A percentile compares a stretch with the other conserved stretches of the same genome.
phyloP scores from a whole-genome alignment of 2,329 filamentous ascomycete genomes.

The Ophiostoma perfectum region DNA sequence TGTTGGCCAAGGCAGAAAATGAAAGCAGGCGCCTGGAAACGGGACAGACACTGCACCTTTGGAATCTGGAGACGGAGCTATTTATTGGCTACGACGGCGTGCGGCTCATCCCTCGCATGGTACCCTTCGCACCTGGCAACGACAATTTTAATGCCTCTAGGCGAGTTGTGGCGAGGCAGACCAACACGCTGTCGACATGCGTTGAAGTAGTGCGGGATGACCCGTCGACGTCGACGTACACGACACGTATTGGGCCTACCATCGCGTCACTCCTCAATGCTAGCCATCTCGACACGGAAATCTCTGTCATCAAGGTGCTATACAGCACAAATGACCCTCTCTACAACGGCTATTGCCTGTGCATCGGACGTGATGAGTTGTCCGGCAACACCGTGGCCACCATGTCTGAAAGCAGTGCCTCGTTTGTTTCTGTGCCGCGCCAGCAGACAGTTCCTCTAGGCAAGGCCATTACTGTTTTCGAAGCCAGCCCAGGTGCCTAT shows the following conservation, averaged over 20 bases:
- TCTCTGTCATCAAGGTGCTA: conserved; percentile 30
- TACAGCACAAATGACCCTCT: conserved; percentile 36
- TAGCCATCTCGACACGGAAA: neutral
- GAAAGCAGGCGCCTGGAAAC: conserved; percentile 11
- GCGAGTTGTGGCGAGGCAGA: conserved; percentile 32
- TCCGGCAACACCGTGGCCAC: conserved; percentile 31
- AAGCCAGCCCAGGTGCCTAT: neutral
- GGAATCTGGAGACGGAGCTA: conserved; percentile 37
- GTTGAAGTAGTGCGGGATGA: conserved; percentile 30
- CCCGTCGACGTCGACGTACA: neutral
- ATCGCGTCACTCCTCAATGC: neutral
- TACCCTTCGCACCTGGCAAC: conserved; percentile 38
- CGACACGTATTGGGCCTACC: too few relatives aligned
- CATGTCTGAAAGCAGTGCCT: conserved; percentile 34
- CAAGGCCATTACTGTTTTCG: neutral
- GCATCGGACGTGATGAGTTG: conserved; percentile 31
- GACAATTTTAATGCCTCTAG: conserved; percentile 37
- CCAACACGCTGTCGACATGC: conserved; percentile 34
- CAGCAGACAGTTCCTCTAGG: neutral
- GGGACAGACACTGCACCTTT: conserved; percentile 26
- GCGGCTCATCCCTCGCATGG: conserved; percentile 37
- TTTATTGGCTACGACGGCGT: conserved; percentile 33
- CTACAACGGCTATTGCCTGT: conserved; percentile 32
- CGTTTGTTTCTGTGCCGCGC: conserved; percentile 32
- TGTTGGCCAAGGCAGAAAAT: conserved; percentile 9